These are phyloP conservation scores for Amphichorda felina DNA, from an alignment of 2,329 filamentous ascomycete species.

Conservation along the genomic window DNA sequence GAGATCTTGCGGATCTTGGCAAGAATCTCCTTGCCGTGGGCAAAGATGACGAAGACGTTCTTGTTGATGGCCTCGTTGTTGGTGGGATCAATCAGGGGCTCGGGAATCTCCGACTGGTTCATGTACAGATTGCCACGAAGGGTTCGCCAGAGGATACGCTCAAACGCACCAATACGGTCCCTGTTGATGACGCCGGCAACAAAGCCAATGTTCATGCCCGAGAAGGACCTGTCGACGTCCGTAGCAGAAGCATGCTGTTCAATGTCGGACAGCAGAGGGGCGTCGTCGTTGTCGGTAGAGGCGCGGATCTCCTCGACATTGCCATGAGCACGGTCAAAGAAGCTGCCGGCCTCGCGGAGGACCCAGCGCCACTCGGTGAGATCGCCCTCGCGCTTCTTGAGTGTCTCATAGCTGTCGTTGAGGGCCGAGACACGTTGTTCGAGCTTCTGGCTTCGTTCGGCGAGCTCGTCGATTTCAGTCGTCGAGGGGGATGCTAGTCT, in stretches of 20 bases:
- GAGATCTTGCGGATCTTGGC: constrained; percentile 99
- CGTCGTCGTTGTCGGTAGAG: constrained; percentile 83
- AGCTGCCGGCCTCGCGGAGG: constrained; percentile 85
- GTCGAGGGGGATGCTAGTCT: constrained; percentile 79
- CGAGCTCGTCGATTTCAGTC: constrained; percentile 90
- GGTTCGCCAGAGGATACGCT: constrained; percentile 94
- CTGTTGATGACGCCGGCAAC: constrained; percentile 91
- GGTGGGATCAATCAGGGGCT: constrained; percentile 80
- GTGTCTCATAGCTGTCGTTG: constrained; percentile 95
- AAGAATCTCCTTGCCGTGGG: constrained; percentile 95
- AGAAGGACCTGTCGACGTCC: constrained; percentile 77
- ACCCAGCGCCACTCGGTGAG: constrained; percentile 99
- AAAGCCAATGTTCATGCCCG: constrained; percentile 97
- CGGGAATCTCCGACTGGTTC: constrained; percentile 98
- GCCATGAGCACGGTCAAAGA: constrained; percentile 88
- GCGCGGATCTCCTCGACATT: constrained; percentile 94
- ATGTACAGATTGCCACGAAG: constrained; percentile 97
- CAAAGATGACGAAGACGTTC: constrained; percentile 99
- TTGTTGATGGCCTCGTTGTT: constrained; percentile 90
- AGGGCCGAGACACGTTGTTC: constrained; percentile 85
- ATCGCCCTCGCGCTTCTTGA: constrained; percentile 96
- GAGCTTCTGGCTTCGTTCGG: constrained; percentile 82
- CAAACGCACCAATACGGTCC: constrained; percentile 88
- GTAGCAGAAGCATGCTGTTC: constrained; percentile 63
- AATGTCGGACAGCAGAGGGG: constrained; percentile 82